These are phyloP conservation scores for Fusarium falciforme DNA, from an alignment of 2,329 filamentous ascomycete species.

Conservation along the genomic window DNA sequence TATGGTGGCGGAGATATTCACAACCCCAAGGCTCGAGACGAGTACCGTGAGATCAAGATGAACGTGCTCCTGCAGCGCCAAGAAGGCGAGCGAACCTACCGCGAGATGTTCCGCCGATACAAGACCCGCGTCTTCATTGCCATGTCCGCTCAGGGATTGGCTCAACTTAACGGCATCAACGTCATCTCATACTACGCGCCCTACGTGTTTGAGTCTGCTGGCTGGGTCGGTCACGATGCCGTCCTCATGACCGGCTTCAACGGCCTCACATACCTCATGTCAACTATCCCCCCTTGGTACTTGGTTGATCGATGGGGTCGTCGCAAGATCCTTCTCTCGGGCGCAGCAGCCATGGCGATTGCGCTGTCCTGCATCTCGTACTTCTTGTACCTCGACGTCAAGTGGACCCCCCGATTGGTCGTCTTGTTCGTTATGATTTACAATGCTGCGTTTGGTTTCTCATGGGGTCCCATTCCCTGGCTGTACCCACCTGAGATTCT, in stretches of 20 bases:
- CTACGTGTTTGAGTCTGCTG: constrained; percentile 94
- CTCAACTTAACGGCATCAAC: constrained; percentile 98
- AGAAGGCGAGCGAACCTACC: constrained; percentile 92
- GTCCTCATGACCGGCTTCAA: constrained; percentile 99
- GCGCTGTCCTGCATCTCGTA: constrained; percentile 92
- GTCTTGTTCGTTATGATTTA: constrained; percentile 98
- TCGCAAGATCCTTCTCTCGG: constrained; percentile 87
- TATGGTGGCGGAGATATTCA: constrained; percentile 97
- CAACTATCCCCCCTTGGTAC: constrained; percentile 97
- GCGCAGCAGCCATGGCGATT: constrained; percentile 88
- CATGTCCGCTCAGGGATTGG: constrained; percentile 96
- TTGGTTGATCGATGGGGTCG: constrained; percentile 93
- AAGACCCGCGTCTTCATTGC: constrained; percentile 94
- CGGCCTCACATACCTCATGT: constrained; percentile 86
- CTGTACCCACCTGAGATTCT: constrained; percentile 98
- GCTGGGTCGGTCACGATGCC: constrained; percentile 91
- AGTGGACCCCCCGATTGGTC: constrained; percentile 82
- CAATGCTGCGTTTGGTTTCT: constrained; percentile 95
- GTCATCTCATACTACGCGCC: constrained; percentile 99
- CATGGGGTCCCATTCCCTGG: constrained; percentile 98
- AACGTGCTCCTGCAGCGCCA: constrained; percentile 91
- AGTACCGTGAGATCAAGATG: constrained; percentile 99
- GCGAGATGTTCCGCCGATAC: constrained; percentile 95
- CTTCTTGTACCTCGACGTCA: constrained; percentile 90
- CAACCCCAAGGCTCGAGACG: constrained; percentile 89